Evolutionary conservation across 768 basidiomycete species (phyloP), one percentile per base, ranked within the genome.

Genomic region (Tricholomella constricta): DNA sequence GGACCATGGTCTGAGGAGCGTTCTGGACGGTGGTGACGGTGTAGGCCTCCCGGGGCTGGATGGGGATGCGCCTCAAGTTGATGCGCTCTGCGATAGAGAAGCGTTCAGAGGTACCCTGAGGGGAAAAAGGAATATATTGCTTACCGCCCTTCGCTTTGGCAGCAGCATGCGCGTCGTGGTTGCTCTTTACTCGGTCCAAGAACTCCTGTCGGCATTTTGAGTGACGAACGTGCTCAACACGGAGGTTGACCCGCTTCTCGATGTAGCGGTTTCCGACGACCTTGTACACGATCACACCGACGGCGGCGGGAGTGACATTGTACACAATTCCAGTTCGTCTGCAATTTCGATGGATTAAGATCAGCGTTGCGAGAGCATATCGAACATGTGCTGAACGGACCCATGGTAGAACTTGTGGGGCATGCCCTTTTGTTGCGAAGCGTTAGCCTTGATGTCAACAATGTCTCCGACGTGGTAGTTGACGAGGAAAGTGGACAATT

Each of bases 371-470:
- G 36, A 15, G 36, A 14, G 23, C 37, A 40, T 31, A 25, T 9
- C 17, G 31, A 10, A n/a, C n/a, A 35, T 55, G 20, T 37, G 34
- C 9, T 12, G 23, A 34, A 85, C 92, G 63, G 59, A 94, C 94
- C 91, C 93, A 65, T 94, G 93, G 81, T 94, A 94, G 84, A 83
- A 95, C 78, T 98, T 98, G 83, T 98, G 96, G 72, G 95, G 95
- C 94, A 98, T 97, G 75, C 97, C 97, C 89, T 95, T 96, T 86
- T 99, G 97, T 76, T 97, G 91, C 38, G 97, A 92, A 55, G 95
- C 85, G 69, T 99, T 98, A 62, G 96, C 96, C 81, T 97, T 98
- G 84, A 99, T 98, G 78, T 99, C 97, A 65, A 99, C 97, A 64
- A 98, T 97, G 71, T 99, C 97, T 58, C 97, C 97, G 62, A 98